Evolutionary conservation across 2,329 filamentous ascomycete species (phyloP).

Genomic region (Blastomyces parvus): DNA sequence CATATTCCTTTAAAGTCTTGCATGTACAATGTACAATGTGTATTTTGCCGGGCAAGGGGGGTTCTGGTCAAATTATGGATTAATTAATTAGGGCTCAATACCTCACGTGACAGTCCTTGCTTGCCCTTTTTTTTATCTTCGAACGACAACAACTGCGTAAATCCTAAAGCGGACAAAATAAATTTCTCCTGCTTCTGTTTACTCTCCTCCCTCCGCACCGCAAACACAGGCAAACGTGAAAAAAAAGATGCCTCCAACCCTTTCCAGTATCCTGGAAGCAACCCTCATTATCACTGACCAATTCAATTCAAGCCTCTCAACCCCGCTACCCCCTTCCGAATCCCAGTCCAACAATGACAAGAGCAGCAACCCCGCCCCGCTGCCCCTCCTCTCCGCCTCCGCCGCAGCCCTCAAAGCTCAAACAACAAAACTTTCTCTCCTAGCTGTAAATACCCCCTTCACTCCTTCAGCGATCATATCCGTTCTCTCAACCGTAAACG

Average conservation of each 20-base stretch:
- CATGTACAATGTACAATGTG: too few species aligned
- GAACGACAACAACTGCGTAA: neutral
- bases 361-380: slow-evolving; percentile 18
- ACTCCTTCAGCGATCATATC: slow-evolving; percentile 64
- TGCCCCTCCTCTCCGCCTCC: slow-evolving; percentile 57
- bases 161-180: neutral
- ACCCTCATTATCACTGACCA: slow-evolving; percentile 31
- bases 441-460: slow-evolving; percentile 79
- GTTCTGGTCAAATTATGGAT: too few species aligned
- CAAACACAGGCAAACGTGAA: neutral
- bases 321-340: slow-evolving; percentile 13
- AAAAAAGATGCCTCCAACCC: slow-evolving; percentile 26
- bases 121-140: neutral
- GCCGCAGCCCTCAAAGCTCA: slow-evolving; percentile 69
- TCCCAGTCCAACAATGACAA: slow-evolving; percentile 11
- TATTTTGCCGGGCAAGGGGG: neutral
- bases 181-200: neutral
- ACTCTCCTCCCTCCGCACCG: neutral
- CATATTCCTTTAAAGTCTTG: too few species aligned
- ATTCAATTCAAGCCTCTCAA: slow-evolving; percentile 31
- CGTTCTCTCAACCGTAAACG: slow-evolving; percentile 62
- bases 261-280: slow-evolving; percentile 26
- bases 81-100: neutral
- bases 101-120: neutral
- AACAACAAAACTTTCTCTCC: slow-evolving; percentile 74